Evolutionary conservation across 2,329 filamentous ascomycete genomes (phyloP).

Genomic region (Botrytis galanthina): DNA sequence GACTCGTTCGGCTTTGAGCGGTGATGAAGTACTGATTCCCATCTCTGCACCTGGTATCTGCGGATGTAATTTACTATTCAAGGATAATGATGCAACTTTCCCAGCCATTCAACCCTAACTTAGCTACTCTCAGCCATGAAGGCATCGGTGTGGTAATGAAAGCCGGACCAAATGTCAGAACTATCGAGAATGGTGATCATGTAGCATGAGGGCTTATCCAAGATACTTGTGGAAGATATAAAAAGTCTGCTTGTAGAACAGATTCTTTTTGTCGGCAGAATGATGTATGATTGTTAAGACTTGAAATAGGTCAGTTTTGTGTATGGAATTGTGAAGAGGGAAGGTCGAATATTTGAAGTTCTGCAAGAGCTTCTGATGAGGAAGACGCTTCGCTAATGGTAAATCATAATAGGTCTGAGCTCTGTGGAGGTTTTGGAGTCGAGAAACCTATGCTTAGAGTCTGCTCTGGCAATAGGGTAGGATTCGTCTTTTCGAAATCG

Average conservation of each 20-base stretch:
- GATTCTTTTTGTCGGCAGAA: neutral
- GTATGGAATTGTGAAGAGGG: neutral
- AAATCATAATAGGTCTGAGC: neutral
- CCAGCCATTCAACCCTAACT: no score
- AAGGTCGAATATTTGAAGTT: neutral
- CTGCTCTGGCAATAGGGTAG: no score
- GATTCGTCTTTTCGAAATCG: no score
- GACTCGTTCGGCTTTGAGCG: no score
- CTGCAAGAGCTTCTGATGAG: neutral
- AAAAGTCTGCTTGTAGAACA: neutral
- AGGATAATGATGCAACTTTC: no score
- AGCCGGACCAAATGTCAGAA: accelerated
- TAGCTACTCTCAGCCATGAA: no score
- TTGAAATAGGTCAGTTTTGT: neutral
- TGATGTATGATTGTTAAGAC: neutral
- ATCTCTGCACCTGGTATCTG: no score
- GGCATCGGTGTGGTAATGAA: neutral
- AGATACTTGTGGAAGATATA: neutral
- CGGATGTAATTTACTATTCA: no score
- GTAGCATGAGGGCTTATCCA: accelerated
- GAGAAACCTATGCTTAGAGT: no score
- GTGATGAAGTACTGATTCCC: no score
- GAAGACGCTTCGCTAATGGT: neutral
- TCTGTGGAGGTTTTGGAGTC: neutral
- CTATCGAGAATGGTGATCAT: neutral